A percentile compares a stretch with the other conserved stretches of the same genome.
Evolutionary conservation across 2,329 filamentous ascomycete genomes (phyloP).

Genomic region (Mycosphaerella sp.): DNA sequence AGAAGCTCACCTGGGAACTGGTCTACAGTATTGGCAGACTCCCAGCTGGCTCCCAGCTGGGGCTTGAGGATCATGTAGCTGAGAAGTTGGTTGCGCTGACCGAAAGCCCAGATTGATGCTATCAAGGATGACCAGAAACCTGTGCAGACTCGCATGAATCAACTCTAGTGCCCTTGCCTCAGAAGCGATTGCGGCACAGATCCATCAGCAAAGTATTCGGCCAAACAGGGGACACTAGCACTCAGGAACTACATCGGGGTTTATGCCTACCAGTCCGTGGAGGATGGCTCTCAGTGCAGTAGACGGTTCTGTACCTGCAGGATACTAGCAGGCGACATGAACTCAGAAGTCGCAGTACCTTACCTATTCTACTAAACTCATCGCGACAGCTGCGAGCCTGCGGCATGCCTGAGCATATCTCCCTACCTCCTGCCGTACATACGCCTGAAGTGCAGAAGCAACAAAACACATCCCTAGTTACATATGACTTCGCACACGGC

Average conservation of each 20-base stretch:
- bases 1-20: constrained; percentile 15
- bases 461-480: too few relatives aligned
- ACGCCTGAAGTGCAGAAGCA: too few relatives aligned
- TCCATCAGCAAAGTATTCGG: constrained; percentile 19
- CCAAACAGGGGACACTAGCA: constrained; percentile 22
- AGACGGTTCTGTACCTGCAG: constrained; percentile 16
- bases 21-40: constrained; percentile 15
- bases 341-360: too few relatives aligned
- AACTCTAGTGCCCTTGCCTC: constrained; percentile 20
- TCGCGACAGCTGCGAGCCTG: too few relatives aligned
- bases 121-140: constrained; percentile 21
- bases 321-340: background rate
- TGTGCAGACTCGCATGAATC: constrained; percentile 18
- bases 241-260: constrained; percentile 25
- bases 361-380: too few relatives aligned
- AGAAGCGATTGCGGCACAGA: constrained; percentile 17
- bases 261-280: constrained; percentile 24
- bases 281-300: constrained; percentile 25
- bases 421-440: too few relatives aligned
- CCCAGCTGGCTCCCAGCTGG: too few relatives aligned
- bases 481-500: background rate
- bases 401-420: too few relatives aligned
- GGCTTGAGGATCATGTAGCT: constrained; percentile 22
- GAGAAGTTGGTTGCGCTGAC: constrained; percentile 13
- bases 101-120: constrained; percentile 13